phyloP scores from a whole-genome alignment of 2,329 filamentous ascomycete genomes.

The Colletotrichum sp. region DNA sequence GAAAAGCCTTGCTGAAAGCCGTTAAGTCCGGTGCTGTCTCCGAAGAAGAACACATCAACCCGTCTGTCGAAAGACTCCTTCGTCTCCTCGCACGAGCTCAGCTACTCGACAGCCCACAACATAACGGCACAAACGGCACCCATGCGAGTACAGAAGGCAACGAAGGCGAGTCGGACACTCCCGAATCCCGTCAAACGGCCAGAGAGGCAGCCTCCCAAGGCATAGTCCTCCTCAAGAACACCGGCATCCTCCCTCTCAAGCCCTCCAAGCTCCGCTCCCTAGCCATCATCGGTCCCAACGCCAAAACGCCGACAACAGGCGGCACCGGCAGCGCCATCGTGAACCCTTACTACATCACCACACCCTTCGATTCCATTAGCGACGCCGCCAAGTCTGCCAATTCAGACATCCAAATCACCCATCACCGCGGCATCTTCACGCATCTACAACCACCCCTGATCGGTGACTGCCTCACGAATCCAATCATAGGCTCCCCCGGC shows the following conservation, averaged over 20 bases:
- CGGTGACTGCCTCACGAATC: neutral
- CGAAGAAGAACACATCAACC: neutral
- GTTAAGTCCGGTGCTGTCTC: neutral
- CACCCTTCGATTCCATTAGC: constrained; percentile 14
- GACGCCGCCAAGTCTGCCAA: neutral
- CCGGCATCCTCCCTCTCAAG: constrained; percentile 59
- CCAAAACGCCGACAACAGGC: constrained; percentile 20
- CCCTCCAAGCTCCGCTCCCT: constrained; percentile 3
- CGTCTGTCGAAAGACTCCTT: neutral
- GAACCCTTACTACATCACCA: constrained; percentile 24
- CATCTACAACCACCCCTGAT: constrained; percentile 19
- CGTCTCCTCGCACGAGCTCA: neutral
- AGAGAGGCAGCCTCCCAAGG: neutral
- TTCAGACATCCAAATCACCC: constrained; percentile 8
- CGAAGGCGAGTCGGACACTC: neutral
- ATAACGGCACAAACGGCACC: neutral
- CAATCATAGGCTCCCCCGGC: neutral
- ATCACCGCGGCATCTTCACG: constrained; percentile 14
- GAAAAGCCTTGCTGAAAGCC: neutral
- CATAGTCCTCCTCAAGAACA: constrained; percentile 71
- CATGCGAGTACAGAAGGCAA: neutral
- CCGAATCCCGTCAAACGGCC: neutral
- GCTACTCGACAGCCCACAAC: neutral
- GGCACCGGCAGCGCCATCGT: constrained; percentile 28
- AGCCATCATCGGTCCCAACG: constrained; percentile 25